Evolutionary conservation across 495 filamentous ascomycete genomes (phyloP), one percentile per base, ranked within the genome.

Genomic region (Lindgomyces ingoldianus): DNA sequence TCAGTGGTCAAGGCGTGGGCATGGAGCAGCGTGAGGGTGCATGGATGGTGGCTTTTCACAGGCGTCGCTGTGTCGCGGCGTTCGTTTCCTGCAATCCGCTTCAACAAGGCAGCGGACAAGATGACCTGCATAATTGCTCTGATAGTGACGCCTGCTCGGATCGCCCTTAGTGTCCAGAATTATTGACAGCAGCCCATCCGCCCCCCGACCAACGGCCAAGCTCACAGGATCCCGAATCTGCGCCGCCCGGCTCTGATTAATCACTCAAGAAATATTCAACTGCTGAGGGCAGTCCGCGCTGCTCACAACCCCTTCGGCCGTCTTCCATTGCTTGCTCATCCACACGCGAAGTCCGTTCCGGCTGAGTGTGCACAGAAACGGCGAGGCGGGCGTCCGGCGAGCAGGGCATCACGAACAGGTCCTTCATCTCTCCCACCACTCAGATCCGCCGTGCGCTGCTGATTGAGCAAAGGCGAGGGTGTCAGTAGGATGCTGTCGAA

Each of bases 401-500:
- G 56, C 55, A 66, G 63, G 55, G 21, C 48, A 59, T 66, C 55
- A 44, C 55, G 63, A 63, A 48, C 64, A 21, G 27, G 30, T 36
- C 42, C 50, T 47, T 27, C 64, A 30, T 48, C 45, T 14, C 14
- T 14, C 49, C 57, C 53, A 42, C 62, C 62, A 65, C 47, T 65
- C 53, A 65, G 11, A 36, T 46, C 18, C 45, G 24, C 47, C 44
- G 30, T 44, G 57, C 49, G n/a, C 9, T 57, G 64, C 64, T 62
- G 50, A 67, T 56, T 61, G 57, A 67, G 64, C 64, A 57, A n/a
- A 57, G 51, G 50, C 64, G 49, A 45, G 4, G 36, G 62, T 42
- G 63, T 67, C 57, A 64, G 52, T 42, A 49, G 52, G 53, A 44
- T 16, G 42, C 44, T 26, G 56, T 48, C 63, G 57, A 65, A 65